A percentile compares a stretch with the other conserved stretches of the same genome.
phyloP scores from a whole-genome alignment of 306 rosid species.

The Vigna trinervia region DNA sequence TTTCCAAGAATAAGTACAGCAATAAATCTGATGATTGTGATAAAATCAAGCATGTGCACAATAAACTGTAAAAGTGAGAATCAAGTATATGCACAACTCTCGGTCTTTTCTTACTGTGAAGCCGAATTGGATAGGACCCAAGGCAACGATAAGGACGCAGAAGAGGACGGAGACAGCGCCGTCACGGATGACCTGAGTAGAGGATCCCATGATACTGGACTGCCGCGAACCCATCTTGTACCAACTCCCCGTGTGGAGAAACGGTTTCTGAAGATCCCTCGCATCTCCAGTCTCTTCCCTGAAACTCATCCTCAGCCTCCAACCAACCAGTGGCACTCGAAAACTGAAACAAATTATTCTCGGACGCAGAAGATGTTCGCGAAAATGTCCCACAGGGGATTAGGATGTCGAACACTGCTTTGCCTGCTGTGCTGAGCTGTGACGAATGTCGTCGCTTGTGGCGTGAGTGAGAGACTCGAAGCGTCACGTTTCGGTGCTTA shows the following conservation, averaged over 20 bases:
- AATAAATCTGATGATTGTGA: neutral
- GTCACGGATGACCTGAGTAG: constrained; percentile 68
- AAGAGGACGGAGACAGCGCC: constrained; percentile 77
- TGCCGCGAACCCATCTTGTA: constrained; percentile 82
- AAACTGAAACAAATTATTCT: neutral
- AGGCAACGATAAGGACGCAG: constrained; percentile 84
- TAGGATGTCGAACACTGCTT: neutral
- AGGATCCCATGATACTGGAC: constrained; percentile 64
- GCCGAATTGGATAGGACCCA: constrained; percentile 91
- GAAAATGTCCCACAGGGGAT: constrained; percentile 9
- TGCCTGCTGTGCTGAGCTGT: constrained; percentile 8
- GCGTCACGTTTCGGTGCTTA: neutral
- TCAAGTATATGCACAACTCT: too few relatives aligned
- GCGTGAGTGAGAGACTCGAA: neutral
- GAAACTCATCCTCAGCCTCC: constrained; percentile 56
- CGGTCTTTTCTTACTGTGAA: constrained; percentile 56
- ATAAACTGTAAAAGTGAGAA: neutral
- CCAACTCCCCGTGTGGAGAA: constrained; percentile 90
- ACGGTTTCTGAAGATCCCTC: constrained; percentile 77
- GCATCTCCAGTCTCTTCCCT: constrained; percentile 66
- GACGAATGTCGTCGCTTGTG: neutral
- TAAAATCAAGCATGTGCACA: neutral
- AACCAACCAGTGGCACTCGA: neutral
- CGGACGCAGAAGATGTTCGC: neutral
- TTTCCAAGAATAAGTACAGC: neutral